Percentiles rank a stretch among this genome's conserved stretches.
Evolutionary conservation across 2,329 filamentous ascomycete species (phyloP).

Genomic region (Polychaeton citri): DNA sequence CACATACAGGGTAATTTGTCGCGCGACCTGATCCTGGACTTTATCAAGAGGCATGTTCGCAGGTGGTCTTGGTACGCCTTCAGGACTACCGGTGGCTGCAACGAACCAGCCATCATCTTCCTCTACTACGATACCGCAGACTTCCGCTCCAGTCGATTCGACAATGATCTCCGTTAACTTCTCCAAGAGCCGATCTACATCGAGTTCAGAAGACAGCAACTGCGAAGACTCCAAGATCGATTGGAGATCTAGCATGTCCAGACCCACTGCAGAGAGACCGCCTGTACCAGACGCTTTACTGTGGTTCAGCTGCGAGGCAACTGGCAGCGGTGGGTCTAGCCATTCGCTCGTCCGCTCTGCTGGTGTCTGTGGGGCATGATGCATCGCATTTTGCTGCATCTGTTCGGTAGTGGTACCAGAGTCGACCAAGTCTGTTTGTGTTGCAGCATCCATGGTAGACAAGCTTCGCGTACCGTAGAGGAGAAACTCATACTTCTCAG

Average conservation of each 20-base stretch:
- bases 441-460: conserved; percentile 47
- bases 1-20: conserved; percentile 65
- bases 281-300: conserved; percentile 24
- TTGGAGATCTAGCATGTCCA: conserved; percentile 73
- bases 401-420: conserved; percentile 24
- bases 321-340: conserved; percentile 31
- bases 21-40: conserved; percentile 53
- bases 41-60: conserved; percentile 51
- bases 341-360: conserved; percentile 36
- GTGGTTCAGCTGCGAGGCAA: conserved; percentile 22
- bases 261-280: conserved; percentile 49
- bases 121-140: conserved; percentile 61
- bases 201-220: conserved; percentile 64
- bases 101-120: conserved; percentile 59
- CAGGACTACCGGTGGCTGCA: conserved; percentile 59
- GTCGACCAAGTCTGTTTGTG: conserved; percentile 52
- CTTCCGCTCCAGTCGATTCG: conserved; percentile 61
- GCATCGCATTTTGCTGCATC: conserved; percentile 31
- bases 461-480: conserved; percentile 50
- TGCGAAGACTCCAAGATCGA: conserved; percentile 68
- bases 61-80: conserved; percentile 55
- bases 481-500: conserved; percentile 54
- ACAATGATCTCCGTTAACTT: conserved; percentile 74
- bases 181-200: conserved; percentile 61
- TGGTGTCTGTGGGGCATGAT: conserved; percentile 24